phyloP scores from a whole-genome alignment of 139 green algal genomes.

The Raphidocelis subcapitata region DNA sequence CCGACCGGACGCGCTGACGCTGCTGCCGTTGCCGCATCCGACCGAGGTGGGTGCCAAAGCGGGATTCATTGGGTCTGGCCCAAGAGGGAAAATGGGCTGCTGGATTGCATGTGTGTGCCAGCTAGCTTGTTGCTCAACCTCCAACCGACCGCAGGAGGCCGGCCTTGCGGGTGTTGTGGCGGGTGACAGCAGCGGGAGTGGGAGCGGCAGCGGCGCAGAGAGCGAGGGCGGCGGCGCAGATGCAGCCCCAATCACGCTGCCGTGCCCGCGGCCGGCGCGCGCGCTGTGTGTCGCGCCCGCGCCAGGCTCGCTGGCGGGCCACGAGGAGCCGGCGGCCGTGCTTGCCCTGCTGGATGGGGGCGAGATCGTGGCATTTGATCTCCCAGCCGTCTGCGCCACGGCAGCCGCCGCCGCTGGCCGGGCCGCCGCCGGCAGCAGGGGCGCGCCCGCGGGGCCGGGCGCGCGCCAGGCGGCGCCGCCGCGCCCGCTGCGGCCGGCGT shows the following conservation, averaged over 20 bases:
- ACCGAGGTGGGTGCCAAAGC: background rate
- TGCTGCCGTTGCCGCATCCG: conserved; percentile 53
- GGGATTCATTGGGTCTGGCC: too few relatives aligned
- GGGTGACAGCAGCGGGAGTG: too few relatives aligned
- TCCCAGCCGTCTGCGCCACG: conserved; percentile 16
- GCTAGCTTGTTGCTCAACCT: too few relatives aligned
- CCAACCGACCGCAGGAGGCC: too few relatives aligned
- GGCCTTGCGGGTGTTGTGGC: too few relatives aligned
- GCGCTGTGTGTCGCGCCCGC: conserved; percentile 37
- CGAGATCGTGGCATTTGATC: conserved; percentile 66
- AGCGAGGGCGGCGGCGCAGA: background rate
- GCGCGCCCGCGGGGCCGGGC: background rate
- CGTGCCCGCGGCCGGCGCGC: conserved; percentile 70
- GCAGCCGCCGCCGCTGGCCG: conserved; percentile 1
- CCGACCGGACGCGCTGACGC: conserved; percentile 60
- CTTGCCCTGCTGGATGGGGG: conserved; percentile 73
- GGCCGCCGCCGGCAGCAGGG: background rate
- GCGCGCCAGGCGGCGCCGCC: background rate
- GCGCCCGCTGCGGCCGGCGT: conserved; percentile 9
- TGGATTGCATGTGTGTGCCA: too few relatives aligned
- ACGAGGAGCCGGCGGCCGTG: conserved; percentile 49
- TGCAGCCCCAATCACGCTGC: conserved; percentile 30
- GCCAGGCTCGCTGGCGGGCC: conserved; percentile 31
- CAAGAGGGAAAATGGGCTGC: too few relatives aligned
- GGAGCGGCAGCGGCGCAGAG: background rate